Evolutionary conservation across 2,329 filamentous ascomycete species (phyloP).

Genomic region (Paramyrothecium roridum): DNA sequence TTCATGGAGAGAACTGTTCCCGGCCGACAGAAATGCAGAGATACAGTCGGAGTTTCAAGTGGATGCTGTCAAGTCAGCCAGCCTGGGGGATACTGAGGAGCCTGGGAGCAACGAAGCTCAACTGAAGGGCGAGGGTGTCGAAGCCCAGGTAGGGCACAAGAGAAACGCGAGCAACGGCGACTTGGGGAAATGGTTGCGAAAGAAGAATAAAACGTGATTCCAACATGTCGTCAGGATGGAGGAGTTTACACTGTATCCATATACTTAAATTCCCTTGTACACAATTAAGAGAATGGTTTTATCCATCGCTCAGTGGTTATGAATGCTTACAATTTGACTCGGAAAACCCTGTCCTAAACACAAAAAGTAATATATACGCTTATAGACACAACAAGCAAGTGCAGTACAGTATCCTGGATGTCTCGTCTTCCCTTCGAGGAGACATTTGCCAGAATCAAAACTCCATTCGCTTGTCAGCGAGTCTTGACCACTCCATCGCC

Average conservation of each 20-base stretch:
- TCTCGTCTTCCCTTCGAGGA: not conserved
- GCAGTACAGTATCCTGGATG: not conserved
- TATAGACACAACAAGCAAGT: no score
- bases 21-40: slow-evolving; percentile 29
- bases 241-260: no score
- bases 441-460: slow-evolving; percentile 14
- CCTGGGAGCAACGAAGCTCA: slow-evolving; percentile 20
- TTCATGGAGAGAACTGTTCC: slow-evolving; percentile 47
- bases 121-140: slow-evolving; percentile 8
- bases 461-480: slow-evolving; percentile 19
- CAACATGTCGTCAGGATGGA: not conserved
- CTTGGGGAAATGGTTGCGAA: not conserved
- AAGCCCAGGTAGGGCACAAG: slow-evolving; percentile 14
- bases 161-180: slow-evolving; percentile 9
- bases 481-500: slow-evolving; percentile 30
- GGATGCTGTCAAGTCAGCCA: slow-evolving; percentile 12
- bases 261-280: no score
- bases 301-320: no score
- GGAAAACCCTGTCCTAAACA: no score
- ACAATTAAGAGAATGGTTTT: no score
- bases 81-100: slow-evolving; percentile 18
- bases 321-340: no score
- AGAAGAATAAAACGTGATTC: not conserved
- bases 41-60: slow-evolving; percentile 34
- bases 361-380: no score